These are phyloP conservation scores for Amyloporia xantha DNA, from an alignment of 768 basidiomycete genomes.

Conservation along the genomic window DNA sequence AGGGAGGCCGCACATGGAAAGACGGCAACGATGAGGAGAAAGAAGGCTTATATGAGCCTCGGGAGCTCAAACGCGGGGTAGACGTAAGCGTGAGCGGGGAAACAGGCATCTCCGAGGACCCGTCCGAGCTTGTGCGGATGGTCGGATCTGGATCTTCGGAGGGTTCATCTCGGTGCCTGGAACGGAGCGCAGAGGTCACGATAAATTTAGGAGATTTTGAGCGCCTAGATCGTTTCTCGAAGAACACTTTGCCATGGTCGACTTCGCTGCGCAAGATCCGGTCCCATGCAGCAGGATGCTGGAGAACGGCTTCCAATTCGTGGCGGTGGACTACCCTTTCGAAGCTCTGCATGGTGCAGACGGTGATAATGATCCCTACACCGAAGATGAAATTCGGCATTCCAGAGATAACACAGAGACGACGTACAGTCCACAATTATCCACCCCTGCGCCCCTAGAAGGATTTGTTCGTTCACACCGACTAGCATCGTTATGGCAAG, in stretches of 20 bases:
- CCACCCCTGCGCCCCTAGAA: slow-evolving; percentile 45
- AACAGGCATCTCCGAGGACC: background rate
- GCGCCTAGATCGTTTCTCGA: slow-evolving; percentile 10
- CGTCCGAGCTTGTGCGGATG: background rate
- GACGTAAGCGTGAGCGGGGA: background rate
- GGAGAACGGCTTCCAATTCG: slow-evolving; percentile 49
- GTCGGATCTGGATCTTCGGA: background rate
- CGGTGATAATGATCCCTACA: slow-evolving; percentile 49
- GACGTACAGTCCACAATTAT: slow-evolving; percentile 47
- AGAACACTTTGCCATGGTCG: slow-evolving; percentile 13
- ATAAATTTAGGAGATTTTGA: background rate
- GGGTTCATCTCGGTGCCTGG: background rate
- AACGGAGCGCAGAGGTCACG: background rate
- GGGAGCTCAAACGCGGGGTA: background rate
- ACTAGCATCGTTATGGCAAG: slow-evolving; percentile 44
- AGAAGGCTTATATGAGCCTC: background rate
- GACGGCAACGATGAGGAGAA: slow-evolving; percentile 1
- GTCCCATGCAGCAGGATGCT: slow-evolving; percentile 39
- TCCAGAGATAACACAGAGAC: background rate
- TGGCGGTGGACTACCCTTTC: slow-evolving; percentile 53
- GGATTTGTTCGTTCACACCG: slow-evolving; percentile 40
- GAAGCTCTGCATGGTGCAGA: slow-evolving; percentile 54
- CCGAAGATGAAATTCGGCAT: slow-evolving; percentile 9
- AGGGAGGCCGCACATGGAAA: background rate
- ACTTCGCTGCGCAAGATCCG: slow-evolving; percentile 26